Conservation (phyloP, 192 early-diverging fungal species). For the Podila clonocystis region DNA sequence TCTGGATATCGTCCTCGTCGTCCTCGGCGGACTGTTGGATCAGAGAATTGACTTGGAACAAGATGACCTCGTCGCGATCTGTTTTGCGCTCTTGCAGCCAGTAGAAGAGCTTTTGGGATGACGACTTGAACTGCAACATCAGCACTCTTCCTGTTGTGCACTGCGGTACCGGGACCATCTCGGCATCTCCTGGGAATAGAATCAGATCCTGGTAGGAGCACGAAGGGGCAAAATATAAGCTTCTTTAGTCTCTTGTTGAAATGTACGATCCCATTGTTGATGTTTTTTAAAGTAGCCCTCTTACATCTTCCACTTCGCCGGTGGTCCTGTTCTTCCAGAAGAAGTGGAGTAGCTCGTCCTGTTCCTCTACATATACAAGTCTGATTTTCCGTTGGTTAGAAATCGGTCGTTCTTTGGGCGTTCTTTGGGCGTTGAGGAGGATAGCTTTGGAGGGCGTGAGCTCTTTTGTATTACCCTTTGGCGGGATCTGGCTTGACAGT, state of each 20-base stretch:
- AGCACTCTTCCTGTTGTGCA: constrained; percentile 79
- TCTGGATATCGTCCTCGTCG: constrained; percentile 47
- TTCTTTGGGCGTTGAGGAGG: neutral
- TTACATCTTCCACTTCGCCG: constrained; percentile 37
- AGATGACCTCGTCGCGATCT: constrained; percentile 66
- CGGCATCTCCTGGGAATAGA: constrained; percentile 84
- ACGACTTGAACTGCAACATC: constrained; percentile 84
- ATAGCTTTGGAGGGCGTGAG: too few species aligned
- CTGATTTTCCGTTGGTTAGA: constrained; percentile 25
- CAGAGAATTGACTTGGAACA: constrained; percentile 64
- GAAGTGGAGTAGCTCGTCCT: constrained; percentile 80
- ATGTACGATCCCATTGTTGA: neutral
- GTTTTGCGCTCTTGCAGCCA: constrained; percentile 83
- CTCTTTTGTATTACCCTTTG: constrained; percentile 62
- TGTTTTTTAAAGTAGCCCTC: neutral
- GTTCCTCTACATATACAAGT: constrained; percentile 66
- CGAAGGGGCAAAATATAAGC: neutral
- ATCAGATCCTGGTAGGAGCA: constrained; percentile 62
- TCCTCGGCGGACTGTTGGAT: constrained; percentile 50
- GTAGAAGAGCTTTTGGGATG: constrained; percentile 81
- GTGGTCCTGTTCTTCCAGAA: constrained; percentile 81
- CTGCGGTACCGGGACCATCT: constrained; percentile 61
- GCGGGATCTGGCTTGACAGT: constrained; percentile 77
- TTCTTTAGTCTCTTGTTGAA: neutral
- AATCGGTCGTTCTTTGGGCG: too few species aligned